Evolutionary conservation across 108 stramenopile species (phyloP), one percentile per base, ranked within the genome.

Genomic region (Conticribra guillardii): DNA sequence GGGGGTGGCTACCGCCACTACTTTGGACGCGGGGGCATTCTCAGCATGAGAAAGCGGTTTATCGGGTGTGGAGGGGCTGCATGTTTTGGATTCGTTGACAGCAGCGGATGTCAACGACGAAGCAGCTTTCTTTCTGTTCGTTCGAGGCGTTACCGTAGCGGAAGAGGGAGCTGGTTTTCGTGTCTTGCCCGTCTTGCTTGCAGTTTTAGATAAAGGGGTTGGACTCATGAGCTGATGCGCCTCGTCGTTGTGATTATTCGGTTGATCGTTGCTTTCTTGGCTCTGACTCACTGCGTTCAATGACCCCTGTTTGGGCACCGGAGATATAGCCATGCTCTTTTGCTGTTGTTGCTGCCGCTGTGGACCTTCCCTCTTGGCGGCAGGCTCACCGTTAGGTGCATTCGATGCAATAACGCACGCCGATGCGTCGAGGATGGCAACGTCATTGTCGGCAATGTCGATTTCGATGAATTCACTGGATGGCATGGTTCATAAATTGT

Each of bases 401-500:
- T 54, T 33, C 2, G 67, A 62, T 24, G 45, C 18, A 24, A 58
- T 41, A 17, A 59, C 67, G 2, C n/a, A n/a, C n/a, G n/a, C n/a
- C 27, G 71, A 64, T 28, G 62, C 37, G 47, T 76, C 75, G 55
- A 76, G 60, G 34, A 76, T 68, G 61, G 75, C 67, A 33, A 61
- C 47, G 50, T 68, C 67, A 54, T 76, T 76, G 54, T 76, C 32
- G 51, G 60, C 30, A 1, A 60, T 49, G 61, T 76, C 75, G 11
- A 76, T 56, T 55, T 62, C 75, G 54, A 76, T 66, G 54, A 62
- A 60, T 33, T 45, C 66, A 54, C 67, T 62, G 49, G 75, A 76
- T 76, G 75, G 75, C 75, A 76, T 76, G 52, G 67, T 63, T 27
- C n/a, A n/a, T n/a, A n/a, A n/a, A n/a, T n/a, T n/a, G n/a, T n/a